phyloP scores from a whole-genome alignment of 1,284 basidiomycete genomes.

The Rhodofomes roseus region DNA sequence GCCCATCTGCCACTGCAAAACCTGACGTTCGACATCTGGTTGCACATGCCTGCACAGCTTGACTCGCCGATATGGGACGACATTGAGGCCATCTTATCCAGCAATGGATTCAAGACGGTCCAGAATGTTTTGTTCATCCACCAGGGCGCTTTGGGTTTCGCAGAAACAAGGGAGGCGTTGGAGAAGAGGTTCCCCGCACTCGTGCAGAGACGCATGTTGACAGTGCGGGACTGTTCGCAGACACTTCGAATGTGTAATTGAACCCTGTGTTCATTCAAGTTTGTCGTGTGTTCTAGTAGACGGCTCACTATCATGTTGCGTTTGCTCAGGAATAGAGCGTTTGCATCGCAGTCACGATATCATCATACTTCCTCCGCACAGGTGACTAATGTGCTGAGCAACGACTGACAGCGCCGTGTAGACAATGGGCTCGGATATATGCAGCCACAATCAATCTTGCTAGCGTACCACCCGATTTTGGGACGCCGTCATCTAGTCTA shows the following conservation, averaged over 20 bases:
- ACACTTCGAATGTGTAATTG: not conserved
- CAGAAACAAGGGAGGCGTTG: not conserved
- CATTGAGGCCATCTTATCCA: not conserved
- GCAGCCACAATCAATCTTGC: no score
- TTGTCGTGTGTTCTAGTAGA: no score
- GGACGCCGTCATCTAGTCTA: no score
- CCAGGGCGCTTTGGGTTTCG: not conserved
- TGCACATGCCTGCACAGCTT: conserved; percentile 1
- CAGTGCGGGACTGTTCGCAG: not conserved
- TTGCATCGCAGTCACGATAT: no score
- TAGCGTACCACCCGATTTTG: no score
- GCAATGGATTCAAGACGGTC: not conserved
- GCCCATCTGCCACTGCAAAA: not conserved
- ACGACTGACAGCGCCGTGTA: no score
- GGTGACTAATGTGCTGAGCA: no score
- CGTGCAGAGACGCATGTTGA: not conserved
- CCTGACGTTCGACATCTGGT: conserved; percentile 3
- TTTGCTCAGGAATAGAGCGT: no score
- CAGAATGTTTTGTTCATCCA: conserved; percentile 5
- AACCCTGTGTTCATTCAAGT: no score
- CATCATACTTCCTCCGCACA: no score
- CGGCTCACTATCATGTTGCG: no score
- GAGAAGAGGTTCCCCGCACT: not conserved
- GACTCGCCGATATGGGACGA: not conserved
- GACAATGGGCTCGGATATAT: no score